Evolutionary conservation across 306 rosid genomes (phyloP).

Genomic region (Prunus armeniaca): DNA sequence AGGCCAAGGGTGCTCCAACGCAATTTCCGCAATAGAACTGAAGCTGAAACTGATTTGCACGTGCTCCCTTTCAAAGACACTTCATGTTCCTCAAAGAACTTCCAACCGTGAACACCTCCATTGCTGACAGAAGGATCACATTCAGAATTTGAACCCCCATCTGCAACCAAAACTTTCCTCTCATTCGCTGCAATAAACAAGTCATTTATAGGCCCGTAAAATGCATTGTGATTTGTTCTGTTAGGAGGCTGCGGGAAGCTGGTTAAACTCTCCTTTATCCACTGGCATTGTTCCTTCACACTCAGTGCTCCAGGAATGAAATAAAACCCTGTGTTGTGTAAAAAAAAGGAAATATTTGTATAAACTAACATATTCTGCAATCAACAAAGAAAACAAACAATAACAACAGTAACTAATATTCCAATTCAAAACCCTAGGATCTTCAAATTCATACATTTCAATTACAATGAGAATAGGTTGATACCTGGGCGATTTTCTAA

Average conservation of each 20-base stretch:
- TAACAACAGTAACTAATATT: too few relatives aligned
- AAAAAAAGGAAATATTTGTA: not conserved
- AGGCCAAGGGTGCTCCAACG: constrained; percentile 98
- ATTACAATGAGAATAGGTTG: not conserved
- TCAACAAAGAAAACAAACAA: too few relatives aligned
- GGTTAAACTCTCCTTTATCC: constrained; percentile 72
- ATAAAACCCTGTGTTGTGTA: constrained; percentile 57
- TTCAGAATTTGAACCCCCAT: constrained; percentile 32
- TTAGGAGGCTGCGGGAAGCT: constrained; percentile 90
- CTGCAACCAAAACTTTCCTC: constrained; percentile 49
- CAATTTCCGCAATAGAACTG: constrained; percentile 63
- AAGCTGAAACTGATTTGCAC: constrained; percentile 55
- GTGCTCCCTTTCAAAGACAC: constrained; percentile 31
- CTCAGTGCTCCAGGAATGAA: constrained; percentile 71
- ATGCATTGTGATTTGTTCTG: constrained; percentile 89
- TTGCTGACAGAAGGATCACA: constrained; percentile 19
- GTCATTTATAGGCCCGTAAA: constrained; percentile 62
- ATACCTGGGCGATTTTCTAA: constrained; percentile 76
- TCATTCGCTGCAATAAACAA: constrained; percentile 62
- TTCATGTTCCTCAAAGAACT: constrained; percentile 38
- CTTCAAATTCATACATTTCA: too few relatives aligned
- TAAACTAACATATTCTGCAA: not conserved
- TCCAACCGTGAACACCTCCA: constrained; percentile 42
- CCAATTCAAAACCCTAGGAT: too few relatives aligned
- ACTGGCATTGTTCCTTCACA: constrained; percentile 62